Evolutionary conservation across 257 asterid species (phyloP).

Genomic region (Galeopsis tetrahit): DNA sequence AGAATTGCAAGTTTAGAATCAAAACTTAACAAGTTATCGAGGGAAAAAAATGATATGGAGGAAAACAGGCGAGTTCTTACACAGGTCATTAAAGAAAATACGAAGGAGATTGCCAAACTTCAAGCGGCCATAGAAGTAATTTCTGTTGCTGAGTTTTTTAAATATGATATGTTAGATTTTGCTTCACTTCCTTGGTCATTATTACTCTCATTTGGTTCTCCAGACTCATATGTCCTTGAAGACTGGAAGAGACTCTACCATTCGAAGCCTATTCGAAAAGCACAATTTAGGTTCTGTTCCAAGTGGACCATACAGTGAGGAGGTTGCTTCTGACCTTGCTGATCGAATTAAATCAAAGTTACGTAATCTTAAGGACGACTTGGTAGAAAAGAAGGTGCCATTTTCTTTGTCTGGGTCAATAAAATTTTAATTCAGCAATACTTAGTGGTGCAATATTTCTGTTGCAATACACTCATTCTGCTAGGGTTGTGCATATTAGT

Average conservation of each 20-base stretch:
- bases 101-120: constrained; percentile 67
- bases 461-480: constrained; percentile 26
- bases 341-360: constrained; percentile 64
- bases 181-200: constrained; percentile 27
- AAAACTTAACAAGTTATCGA: constrained; percentile 59
- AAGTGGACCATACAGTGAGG: constrained; percentile 65
- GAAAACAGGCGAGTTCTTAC: constrained; percentile 49
- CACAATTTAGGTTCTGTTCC: constrained; percentile 81
- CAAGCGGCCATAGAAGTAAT: constrained; percentile 76
- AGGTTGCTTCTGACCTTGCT: constrained; percentile 68
- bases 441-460: constrained; percentile 16
- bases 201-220: constrained; percentile 36
- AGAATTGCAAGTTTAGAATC: constrained; percentile 63
- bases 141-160: constrained; percentile 29
- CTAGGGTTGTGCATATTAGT: neutral
- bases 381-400: constrained; percentile 76
- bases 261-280: constrained; percentile 59
- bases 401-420: constrained; percentile 29
- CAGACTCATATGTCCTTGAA: constrained; percentile 71
- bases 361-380: constrained; percentile 57
- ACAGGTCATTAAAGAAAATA: constrained; percentile 41
- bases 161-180: constrained; percentile 28
- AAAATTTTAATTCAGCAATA: constrained; percentile 25
- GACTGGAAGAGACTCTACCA: constrained; percentile 66
- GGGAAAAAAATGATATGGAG: constrained; percentile 72